phyloP scores from a whole-genome alignment of 192 early-diverging fungal genomes.

The Coemansia sp. region DNA sequence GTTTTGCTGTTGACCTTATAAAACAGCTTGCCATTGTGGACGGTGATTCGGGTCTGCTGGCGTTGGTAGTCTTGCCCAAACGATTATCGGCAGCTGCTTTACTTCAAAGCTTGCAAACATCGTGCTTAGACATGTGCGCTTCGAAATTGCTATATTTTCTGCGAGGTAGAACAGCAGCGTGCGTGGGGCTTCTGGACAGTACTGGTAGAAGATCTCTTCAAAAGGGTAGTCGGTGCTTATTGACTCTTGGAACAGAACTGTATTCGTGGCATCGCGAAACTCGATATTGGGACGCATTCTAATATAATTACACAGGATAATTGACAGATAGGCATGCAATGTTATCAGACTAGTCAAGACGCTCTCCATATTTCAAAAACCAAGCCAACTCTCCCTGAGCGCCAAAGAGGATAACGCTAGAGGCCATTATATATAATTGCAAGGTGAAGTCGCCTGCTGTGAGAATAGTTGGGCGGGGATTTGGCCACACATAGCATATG shows the following conservation, averaged over 20 bases:
- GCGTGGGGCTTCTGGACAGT: conserved; percentile 41
- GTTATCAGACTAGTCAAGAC: background rate
- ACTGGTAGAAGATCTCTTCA: conserved; percentile 48
- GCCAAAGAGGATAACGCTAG: background rate
- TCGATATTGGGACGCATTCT: conserved; percentile 40
- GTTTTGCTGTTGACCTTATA: too few species aligned
- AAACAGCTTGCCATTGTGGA: conserved; percentile 30
- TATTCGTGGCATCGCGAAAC: conserved; percentile 45
- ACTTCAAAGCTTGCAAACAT: conserved; percentile 19
- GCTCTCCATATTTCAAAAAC: too few species aligned
- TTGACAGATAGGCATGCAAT: background rate
- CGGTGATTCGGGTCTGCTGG: conserved; percentile 5
- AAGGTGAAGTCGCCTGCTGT: too few species aligned
- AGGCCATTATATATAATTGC: too few species aligned
- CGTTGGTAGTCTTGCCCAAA: conserved; percentile 39
- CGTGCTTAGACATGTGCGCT: conserved; percentile 14
- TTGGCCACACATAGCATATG: too few species aligned
- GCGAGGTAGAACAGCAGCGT: conserved; percentile 41
- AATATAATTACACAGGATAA: background rate
- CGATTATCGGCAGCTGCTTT: conserved; percentile 22
- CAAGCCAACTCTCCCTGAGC: too few species aligned
- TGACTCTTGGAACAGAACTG: conserved; percentile 36
- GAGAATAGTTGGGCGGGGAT: too few species aligned
- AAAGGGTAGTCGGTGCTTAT: conserved; percentile 43
- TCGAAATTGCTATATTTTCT: conserved; percentile 35